These are phyloP conservation scores for Saxophila tyrrhenica DNA, from an alignment of 495 filamentous ascomycete genomes.

Conservation along the genomic window DNA sequence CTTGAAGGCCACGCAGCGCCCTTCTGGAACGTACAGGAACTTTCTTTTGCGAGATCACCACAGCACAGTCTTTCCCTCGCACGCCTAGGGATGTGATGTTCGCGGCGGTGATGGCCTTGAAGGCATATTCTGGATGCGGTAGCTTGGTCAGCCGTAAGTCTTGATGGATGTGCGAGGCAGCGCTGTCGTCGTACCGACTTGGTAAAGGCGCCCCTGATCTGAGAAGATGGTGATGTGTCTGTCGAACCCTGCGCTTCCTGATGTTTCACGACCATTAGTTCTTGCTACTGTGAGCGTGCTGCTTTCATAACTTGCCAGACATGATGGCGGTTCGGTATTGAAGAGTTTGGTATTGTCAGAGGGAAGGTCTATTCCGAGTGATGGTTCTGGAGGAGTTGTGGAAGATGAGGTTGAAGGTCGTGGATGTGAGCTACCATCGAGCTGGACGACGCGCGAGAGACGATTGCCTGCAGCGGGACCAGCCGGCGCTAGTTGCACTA, in stretches of 20 bases:
- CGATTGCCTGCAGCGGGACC: no score
- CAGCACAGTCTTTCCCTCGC: conserved; percentile 90
- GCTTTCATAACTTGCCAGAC: conserved; percentile 1
- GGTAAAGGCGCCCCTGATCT: conserved; percentile 92
- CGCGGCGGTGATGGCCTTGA: conserved; percentile 97
- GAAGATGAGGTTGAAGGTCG: no score
- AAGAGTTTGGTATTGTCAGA: no score
- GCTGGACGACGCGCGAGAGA: background rate
- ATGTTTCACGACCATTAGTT: conserved; percentile 8
- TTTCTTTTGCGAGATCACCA: conserved; percentile 98
- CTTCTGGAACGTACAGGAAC: conserved; percentile 66
- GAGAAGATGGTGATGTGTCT: conserved; percentile 99
- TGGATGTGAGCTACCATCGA: conserved; percentile 10
- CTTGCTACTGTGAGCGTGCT: background rate
- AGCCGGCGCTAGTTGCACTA: no score
- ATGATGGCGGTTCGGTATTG: conserved; percentile 2
- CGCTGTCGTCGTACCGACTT: conserved; percentile 73
- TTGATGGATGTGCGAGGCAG: conserved; percentile 1
- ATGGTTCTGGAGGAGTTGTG: no score
- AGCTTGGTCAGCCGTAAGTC: background rate
- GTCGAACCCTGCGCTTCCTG: conserved; percentile 93
- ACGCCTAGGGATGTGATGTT: conserved; percentile 97
- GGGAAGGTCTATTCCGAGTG: no score
- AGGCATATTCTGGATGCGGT: conserved; percentile 78
- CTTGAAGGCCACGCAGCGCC: background rate